Base-by-base conservation (phyloP, 495 filamentous ascomycete species). In the Aspergillus haitiensis region DNA sequence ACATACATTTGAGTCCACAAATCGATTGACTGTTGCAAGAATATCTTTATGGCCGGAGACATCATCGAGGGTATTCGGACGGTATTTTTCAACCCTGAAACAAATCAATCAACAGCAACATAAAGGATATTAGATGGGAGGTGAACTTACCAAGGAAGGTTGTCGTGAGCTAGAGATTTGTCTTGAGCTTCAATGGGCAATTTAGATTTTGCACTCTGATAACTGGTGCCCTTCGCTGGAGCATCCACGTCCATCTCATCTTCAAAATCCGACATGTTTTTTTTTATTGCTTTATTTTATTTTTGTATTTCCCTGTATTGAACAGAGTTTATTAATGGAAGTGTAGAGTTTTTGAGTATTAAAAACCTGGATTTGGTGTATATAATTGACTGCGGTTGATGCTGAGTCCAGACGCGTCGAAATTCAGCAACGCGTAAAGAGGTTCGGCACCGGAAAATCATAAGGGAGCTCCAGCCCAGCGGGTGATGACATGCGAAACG, bases 41-140 rank as follows among this genome's bases (percentile, higher is more conserved):
- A 98, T 97, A 74, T 98, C 94, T 70, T 97, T 89, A 70, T 99
- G 94, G n/a, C 94, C 94, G 5, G 91, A 93, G 52, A 99, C 94
- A 75, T 99, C 94, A 49, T 86, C 83, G 18, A 99, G 82, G 4
- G 90, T 89, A 58, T 86, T 85, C 13, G 94, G 94, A 47, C 94
- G 85, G 72, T 97, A 99, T 73, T 99, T 99, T 69, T 99, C 94
- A n/a, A 99, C 92, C 93, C 93, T 97, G 55, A 6, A 36, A 1
- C 7, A 39, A 16, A 33, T 48, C 16, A 59, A 52, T 63, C 52
- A 36, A 15, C n/a, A 63, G 51, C 0, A 3, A 39, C 4, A 16
- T 6, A 11, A n/a, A 21, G 3, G 21, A 2, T 13, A 34, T 50
- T 18, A 16, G 2, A 27, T 3, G 6, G n/a, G 45, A 0, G 15